Evolutionary conservation across 805 yeast genomes (phyloP).

Genomic region (Metschnikowia anglica): DNA sequence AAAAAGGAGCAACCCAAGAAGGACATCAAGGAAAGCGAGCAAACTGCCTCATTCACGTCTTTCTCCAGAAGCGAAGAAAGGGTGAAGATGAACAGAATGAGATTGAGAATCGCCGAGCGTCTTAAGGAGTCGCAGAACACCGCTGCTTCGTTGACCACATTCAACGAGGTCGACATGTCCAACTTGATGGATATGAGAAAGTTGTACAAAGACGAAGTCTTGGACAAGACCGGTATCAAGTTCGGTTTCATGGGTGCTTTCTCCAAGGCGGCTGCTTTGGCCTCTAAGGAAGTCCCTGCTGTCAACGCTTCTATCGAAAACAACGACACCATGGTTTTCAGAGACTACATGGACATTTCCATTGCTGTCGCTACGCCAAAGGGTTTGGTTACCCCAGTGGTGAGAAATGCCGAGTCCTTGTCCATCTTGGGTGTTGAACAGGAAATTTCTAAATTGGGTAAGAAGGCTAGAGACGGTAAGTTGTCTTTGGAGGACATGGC

Average conservation of each 20-base stretch:
- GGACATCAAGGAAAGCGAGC: constrained; percentile 22
- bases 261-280: constrained; percentile 88
- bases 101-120: constrained; percentile 97
- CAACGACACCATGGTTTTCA: constrained; percentile 88
- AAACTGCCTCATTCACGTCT: constrained; percentile 36
- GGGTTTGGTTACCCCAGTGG: constrained; percentile 97
- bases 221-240: constrained; percentile 90
- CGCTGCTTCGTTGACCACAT: constrained; percentile 95
- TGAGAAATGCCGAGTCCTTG: constrained; percentile 92
- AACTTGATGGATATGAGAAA: constrained; percentile 91
- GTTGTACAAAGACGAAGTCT: constrained; percentile 92
- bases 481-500: constrained; percentile 97
- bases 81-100: constrained; percentile 99
- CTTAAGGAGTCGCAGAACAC: constrained; percentile 99
- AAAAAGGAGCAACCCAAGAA: constrained; percentile 18
- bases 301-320: constrained; percentile 93
- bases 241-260: constrained; percentile 99
- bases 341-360: constrained; percentile 94
- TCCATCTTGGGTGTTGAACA: constrained; percentile 85
- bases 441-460: constrained; percentile 78
- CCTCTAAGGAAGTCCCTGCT: constrained; percentile 92
- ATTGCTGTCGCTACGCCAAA: constrained; percentile 99
- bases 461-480: constrained; percentile 95
- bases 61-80: constrained; percentile 85
- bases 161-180: constrained; percentile 97